Conservation (phyloP, 2,329 filamentous ascomycete species). For the Verticillium klebahnii region DNA sequence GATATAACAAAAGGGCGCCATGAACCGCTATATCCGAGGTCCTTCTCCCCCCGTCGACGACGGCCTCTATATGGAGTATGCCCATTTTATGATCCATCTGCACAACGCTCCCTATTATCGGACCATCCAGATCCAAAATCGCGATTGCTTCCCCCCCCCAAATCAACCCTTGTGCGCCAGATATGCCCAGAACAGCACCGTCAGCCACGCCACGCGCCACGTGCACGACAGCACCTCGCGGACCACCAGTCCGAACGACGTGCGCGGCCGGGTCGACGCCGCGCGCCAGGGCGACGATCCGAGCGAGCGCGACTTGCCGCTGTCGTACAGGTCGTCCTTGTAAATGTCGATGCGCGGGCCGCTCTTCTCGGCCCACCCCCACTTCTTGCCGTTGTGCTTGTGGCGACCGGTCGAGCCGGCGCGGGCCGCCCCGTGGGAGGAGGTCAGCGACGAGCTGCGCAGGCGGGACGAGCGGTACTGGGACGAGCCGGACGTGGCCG, state of each 20-base stretch:
- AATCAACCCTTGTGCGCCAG: constrained; percentile 57
- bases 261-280: constrained; percentile 21
- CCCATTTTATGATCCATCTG: neutral
- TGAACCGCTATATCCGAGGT: neutral
- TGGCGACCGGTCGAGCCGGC: constrained; percentile 15
- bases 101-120: neutral
- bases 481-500: constrained; percentile 26
- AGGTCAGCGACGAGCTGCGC: constrained; percentile 19
- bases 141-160: no score
- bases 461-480: constrained; percentile 22
- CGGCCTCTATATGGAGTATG: neutral
- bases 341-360: constrained; percentile 52
- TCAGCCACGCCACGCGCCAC: constrained; percentile 60
- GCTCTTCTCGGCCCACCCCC: constrained; percentile 38
- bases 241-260: constrained; percentile 38
- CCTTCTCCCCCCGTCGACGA: neutral
- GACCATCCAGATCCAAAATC: neutral
- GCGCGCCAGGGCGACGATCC: constrained; percentile 16
- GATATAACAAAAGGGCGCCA: neutral
- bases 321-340: constrained; percentile 38
- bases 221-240: constrained; percentile 59
- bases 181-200: constrained; percentile 60
- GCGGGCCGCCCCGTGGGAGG: constrained; percentile 9
- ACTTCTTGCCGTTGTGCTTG: constrained; percentile 21
- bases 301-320: constrained; percentile 26